phyloP scores from a whole-genome alignment of 192 early-diverging fungal genomes.

The Kappamyces sp. region DNA sequence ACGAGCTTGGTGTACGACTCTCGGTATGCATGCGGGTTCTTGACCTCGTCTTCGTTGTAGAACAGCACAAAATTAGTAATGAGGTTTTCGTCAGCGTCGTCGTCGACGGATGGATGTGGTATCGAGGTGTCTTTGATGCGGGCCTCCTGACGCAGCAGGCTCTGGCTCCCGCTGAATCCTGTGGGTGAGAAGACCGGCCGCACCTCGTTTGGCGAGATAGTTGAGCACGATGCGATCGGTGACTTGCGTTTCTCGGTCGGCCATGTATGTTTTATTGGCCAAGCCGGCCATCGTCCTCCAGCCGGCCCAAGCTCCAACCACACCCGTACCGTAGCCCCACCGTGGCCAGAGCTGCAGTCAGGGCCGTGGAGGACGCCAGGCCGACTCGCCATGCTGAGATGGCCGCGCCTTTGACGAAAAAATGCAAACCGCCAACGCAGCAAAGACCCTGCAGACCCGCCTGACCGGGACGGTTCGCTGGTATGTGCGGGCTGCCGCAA shows the following conservation, averaged over 20 bases:
- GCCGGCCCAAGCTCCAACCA: too few species aligned
- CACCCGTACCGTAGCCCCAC: too few species aligned
- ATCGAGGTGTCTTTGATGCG: slow-evolving; percentile 1
- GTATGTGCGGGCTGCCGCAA: too few species aligned
- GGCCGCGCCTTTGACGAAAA: too few species aligned
- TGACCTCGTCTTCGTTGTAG: slow-evolving; percentile 65
- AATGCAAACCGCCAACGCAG: too few species aligned
- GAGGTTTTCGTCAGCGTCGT: slow-evolving; percentile 45
- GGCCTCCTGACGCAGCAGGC: slow-evolving; percentile 22
- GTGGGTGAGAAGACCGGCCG: neutral
- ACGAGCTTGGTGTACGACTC: slow-evolving; percentile 70
- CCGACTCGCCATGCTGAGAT: too few species aligned
- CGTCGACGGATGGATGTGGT: slow-evolving; percentile 51
- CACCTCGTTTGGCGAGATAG: slow-evolving; percentile 21
- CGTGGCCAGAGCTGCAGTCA: too few species aligned
- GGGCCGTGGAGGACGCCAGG: too few species aligned
- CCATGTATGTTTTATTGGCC: too few species aligned
- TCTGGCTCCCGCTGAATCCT: slow-evolving; percentile 23
- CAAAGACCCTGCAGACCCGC: too few species aligned
- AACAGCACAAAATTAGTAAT: slow-evolving; percentile 59
- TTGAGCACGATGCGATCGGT: slow-evolving; percentile 23
- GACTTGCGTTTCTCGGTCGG: neutral
- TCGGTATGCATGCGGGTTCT: slow-evolving; percentile 78
- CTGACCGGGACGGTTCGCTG: too few species aligned
- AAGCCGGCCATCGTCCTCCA: too few species aligned